Base-by-base conservation (phyloP, 495 filamentous ascomycete species). In the Umbilicaria muhlenbergii region DNA sequence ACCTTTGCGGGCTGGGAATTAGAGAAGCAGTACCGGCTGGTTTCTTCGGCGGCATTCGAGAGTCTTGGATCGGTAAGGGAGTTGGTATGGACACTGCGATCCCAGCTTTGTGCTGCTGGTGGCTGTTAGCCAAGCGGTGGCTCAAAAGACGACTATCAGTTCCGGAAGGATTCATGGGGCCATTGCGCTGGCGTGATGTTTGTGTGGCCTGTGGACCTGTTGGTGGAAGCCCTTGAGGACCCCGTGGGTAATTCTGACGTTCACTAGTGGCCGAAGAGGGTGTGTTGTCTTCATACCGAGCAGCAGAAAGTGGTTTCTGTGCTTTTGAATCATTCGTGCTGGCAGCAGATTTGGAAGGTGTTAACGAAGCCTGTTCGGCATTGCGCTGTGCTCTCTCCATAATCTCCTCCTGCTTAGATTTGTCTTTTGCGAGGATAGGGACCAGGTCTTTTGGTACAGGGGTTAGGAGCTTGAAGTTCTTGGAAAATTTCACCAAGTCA, bases 361-460 rank as follows among this genome's bases (percentile, higher is more conserved):
- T 63, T 42, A 54, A 45, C n/a, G 61, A 45, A 14, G 74, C 63
- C 50, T 82, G 78, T 41, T 77, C 72, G 19, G 70, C 74, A 48
- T 85, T 75, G 47, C 67, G 67, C 44, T 80, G 72, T 3, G 84
- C 85, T 54, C 86, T 89, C 56, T 86, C 79, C 47, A 94, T 78
- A 49, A 99, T 96, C 57, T 83, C 74, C 49, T 85, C 75, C 63
- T 99, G 91, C 64, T 95, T 96, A 36, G 65, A 68, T 16, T 82
- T 83, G 57, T 99, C 91, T 57, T 96, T 99, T 16, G 91, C 88
- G 36, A 99, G 78, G 48, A 99, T 99, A 2, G 83, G 78, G 17
- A 99, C 83, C 38, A 99, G 62, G 60, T 99, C 91, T 47, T 75
- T 77, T 6, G 91, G 91, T 8, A 99, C 86, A 10, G 86, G 86